Conservation (phyloP, 2,329 filamentous ascomycete species). For the Aspergillus sp. region DNA sequence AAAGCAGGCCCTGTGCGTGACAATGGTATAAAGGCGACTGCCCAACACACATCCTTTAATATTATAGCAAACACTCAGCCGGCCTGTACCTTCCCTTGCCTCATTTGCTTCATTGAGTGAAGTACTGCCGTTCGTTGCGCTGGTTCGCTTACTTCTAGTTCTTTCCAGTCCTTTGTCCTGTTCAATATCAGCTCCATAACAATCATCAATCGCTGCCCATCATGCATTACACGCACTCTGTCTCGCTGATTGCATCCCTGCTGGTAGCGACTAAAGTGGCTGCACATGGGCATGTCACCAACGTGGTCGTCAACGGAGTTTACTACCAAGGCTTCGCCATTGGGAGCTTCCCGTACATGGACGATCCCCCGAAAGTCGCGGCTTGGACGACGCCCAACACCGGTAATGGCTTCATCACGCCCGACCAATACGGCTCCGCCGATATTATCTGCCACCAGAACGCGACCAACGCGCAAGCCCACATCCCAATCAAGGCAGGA, state of each 20-base stretch:
- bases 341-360: slow-evolving; percentile 27
- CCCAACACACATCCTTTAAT: too few species aligned
- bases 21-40: too few species aligned
- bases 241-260: slow-evolving; percentile 26
- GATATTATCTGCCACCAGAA: slow-evolving; percentile 62
- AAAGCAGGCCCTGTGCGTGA: too few species aligned
- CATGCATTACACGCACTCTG: slow-evolving; percentile 16
- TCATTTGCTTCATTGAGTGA: not conserved
- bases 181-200: not conserved
- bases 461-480: slow-evolving; percentile 49
- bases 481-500: slow-evolving; percentile 57
- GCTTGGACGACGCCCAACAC: slow-evolving; percentile 55
- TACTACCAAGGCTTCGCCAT: slow-evolving; percentile 43
- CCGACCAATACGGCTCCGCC: slow-evolving; percentile 35
- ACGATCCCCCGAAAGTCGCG: slow-evolving; percentile 39
- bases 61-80: not conserved
- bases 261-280: slow-evolving; percentile 31
- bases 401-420: slow-evolving; percentile 53
- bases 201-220: not conserved
- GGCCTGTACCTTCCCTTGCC: not conserved
- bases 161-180: not conserved
- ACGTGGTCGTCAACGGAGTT: slow-evolving; percentile 36
- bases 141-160: slow-evolving; percentile 8
- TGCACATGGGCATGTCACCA: slow-evolving; percentile 33
- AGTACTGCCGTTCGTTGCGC: slow-evolving; percentile 3